These are phyloP conservation scores for Diaporthe helianthi DNA, from an alignment of 2,329 filamentous ascomycete genomes.

Conservation along the genomic window DNA sequence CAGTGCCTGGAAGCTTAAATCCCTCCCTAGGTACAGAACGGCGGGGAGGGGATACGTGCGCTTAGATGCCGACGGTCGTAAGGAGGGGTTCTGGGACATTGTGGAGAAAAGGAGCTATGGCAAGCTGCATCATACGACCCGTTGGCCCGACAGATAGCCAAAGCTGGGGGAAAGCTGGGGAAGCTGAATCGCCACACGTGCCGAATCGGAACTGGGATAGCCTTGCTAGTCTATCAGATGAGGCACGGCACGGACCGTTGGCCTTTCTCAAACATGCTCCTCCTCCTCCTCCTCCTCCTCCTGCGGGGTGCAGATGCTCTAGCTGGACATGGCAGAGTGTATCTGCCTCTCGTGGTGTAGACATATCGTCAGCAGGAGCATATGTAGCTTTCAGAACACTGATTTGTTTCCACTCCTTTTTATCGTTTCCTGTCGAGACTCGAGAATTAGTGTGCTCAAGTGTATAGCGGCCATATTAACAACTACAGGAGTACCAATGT, in stretches of 20 bases:
- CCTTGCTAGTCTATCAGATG: conserved; percentile 12
- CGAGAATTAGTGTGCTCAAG: too few relatives aligned
- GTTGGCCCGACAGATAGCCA: conserved; percentile 1
- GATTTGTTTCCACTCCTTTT: background rate
- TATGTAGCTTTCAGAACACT: background rate
- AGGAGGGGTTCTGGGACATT: background rate
- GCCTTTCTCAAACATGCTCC: background rate
- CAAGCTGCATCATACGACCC: conserved; percentile 4
- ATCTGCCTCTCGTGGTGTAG: background rate
- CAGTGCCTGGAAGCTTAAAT: background rate
- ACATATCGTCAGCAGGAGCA: background rate
- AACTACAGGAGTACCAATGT: background rate
- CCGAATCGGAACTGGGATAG: background rate
- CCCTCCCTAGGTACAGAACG: background rate
- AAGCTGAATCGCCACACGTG: conserved; percentile 14
- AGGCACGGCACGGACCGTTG: conserved; percentile 18
- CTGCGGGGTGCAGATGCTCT: background rate
- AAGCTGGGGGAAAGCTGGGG: conserved; percentile 14
- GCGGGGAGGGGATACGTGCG: background rate
- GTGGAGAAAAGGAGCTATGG: background rate
- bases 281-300: background rate
- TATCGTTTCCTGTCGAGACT: conserved; percentile 11
- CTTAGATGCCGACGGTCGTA: background rate
- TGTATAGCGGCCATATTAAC: too few relatives aligned
- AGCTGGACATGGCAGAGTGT: background rate